These are phyloP conservation scores for Lophiostoma macrostomum DNA, from an alignment of 495 filamentous ascomycete genomes.

Conservation along the genomic window DNA sequence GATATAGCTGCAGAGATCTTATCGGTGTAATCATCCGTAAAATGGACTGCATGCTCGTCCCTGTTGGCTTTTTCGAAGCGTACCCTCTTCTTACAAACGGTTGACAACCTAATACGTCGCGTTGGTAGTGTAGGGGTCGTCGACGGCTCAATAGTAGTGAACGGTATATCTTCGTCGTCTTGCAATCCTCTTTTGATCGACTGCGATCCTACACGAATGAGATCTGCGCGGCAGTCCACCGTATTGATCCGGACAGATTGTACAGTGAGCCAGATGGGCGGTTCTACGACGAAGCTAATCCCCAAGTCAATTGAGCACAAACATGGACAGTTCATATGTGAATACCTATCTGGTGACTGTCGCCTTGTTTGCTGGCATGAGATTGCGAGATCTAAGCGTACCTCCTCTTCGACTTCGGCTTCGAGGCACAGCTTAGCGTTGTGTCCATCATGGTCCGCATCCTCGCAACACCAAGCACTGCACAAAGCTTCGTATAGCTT, in stretches of 20 bases:
- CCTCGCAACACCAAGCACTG: slow-evolving; percentile 35
- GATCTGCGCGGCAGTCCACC: background rate
- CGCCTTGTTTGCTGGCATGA: slow-evolving; percentile 13
- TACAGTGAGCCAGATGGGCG: slow-evolving; percentile 30
- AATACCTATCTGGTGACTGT: background rate
- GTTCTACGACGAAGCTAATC: background rate
- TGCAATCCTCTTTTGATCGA: no score
- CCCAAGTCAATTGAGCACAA: no score
- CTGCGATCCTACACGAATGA: background rate
- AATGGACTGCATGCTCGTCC: background rate
- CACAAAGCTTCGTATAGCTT: slow-evolving; percentile 41
- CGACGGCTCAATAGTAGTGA: no score
- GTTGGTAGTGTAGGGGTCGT: no score
- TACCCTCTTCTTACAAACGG: slow-evolving; percentile 12
- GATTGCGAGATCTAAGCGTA: slow-evolving; percentile 22
- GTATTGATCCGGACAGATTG: slow-evolving; percentile 18
- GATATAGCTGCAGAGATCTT: slow-evolving; percentile 5
- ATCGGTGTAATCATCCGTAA: background rate
- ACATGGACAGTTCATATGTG: background rate
- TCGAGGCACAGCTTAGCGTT: slow-evolving; percentile 40
- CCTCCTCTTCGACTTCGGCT: slow-evolving; percentile 20
- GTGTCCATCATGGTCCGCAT: slow-evolving; percentile 37
- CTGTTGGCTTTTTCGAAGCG: background rate
- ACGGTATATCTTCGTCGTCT: no score
- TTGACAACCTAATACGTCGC: no score